A percentile compares a stretch with the other conserved stretches of the same genome.
phyloP scores from a whole-genome alignment of 2,329 filamentous ascomycete genomes.

The Aureobasidium sp. region DNA sequence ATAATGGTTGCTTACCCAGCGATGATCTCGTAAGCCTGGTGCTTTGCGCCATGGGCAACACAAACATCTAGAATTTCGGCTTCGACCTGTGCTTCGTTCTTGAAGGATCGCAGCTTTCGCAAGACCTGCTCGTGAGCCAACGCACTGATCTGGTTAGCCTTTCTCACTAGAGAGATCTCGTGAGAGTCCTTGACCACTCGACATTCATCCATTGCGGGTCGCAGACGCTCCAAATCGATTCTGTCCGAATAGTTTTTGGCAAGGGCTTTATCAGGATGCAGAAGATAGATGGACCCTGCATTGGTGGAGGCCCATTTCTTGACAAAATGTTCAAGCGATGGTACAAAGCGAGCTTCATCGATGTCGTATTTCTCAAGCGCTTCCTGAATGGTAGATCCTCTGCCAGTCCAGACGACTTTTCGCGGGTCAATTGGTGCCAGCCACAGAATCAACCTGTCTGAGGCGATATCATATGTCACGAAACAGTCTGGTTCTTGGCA shows the following conservation, averaged over 20 bases:
- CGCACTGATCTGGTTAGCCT: conserved; percentile 74
- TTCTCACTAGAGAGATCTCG: conserved; percentile 74
- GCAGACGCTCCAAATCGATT: conserved; percentile 36
- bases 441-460: conserved; percentile 71
- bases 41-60: conserved; percentile 62
- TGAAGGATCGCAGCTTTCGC: conserved; percentile 53
- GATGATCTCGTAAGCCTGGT: conserved; percentile 84
- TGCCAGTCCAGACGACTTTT: conserved; percentile 84
- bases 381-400: conserved; percentile 70
- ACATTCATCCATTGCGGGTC: conserved; percentile 68
- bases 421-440: conserved; percentile 85
- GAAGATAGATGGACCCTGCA: conserved; percentile 28
- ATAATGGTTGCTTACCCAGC: conserved; percentile 46
- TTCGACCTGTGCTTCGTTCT: conserved; percentile 77
- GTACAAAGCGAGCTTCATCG: conserved; percentile 55
- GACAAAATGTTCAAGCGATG: conserved; percentile 28
- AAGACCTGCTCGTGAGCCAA: conserved; percentile 71
- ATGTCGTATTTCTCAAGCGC: conserved; percentile 73
- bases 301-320: conserved; percentile 27
- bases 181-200: conserved; percentile 78
- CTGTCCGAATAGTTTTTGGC: background rate
- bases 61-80: conserved; percentile 69
- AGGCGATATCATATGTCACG: conserved; percentile 71
- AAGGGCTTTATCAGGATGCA: conserved; percentile 24
- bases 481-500: conserved; percentile 74